phyloP scores from a whole-genome alignment of 2,329 filamentous ascomycete genomes.

The Trichoderma semiorbis region DNA sequence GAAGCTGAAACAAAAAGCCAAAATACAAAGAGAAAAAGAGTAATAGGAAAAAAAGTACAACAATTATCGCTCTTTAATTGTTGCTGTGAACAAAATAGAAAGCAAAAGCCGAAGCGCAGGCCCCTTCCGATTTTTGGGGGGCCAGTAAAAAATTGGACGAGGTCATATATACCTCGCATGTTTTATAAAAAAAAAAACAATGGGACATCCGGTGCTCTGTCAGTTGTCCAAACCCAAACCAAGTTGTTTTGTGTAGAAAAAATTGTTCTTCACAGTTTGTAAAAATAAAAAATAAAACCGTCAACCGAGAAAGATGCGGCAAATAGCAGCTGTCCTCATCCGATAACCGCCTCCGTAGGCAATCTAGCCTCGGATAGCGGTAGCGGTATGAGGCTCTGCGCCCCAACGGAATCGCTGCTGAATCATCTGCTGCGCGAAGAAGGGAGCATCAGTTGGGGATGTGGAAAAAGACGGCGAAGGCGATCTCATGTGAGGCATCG shows the following conservation, averaged over 20 bases:
- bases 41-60: neutral
- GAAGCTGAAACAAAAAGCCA: neutral
- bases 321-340: conserved; percentile 11
- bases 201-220: neutral
- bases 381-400: conserved; percentile 46
- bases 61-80: conserved; percentile 1
- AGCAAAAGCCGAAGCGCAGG: neutral
- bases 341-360: conserved; percentile 21
- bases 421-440: conserved; percentile 37
- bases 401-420: conserved; percentile 47
- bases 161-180: neutral
- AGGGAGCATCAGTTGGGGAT: conserved; percentile 40
- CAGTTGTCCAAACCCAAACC: conserved; percentile 3
- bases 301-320: conserved; percentile 5
- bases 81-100: conserved; percentile 4
- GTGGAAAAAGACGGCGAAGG: conserved; percentile 47
- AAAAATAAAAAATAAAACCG: neutral
- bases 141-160: neutral
- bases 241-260: neutral
- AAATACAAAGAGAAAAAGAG: neutral
- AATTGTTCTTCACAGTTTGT: neutral
- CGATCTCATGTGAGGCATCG: conserved; percentile 39
- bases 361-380: conserved; percentile 45
- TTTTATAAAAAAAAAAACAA: neutral
- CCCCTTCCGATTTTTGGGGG: neutral